Conservation (phyloP, 2,329 filamentous ascomycete genomes). For the Pezicula rhizophila region DNA sequence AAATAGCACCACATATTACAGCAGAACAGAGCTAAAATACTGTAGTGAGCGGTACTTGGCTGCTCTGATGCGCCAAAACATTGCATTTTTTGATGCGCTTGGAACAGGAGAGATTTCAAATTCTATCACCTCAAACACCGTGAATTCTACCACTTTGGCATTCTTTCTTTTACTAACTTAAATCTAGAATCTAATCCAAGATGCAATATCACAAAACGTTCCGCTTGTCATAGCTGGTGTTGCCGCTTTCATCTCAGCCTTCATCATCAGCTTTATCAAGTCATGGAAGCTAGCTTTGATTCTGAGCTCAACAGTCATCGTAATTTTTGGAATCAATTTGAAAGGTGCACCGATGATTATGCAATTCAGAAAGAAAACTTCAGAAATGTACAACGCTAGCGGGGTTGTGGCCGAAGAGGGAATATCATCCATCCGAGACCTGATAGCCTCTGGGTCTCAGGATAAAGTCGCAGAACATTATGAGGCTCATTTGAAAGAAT, state of each 20-base stretch:
- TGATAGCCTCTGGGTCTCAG: constrained; percentile 85
- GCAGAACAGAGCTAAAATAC: too few relatives aligned
- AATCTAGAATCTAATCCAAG: constrained; percentile 63
- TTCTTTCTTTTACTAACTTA: too few relatives aligned
- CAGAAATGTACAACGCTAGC: constrained; percentile 72
- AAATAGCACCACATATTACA: too few relatives aligned
- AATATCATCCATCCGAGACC: constrained; percentile 83
- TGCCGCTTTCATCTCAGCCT: constrained; percentile 77
- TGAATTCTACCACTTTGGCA: too few relatives aligned
- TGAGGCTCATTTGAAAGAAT: constrained; percentile 63
- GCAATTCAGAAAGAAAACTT: constrained; percentile 68
- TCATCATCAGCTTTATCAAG: constrained; percentile 79
- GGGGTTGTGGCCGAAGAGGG: constrained; percentile 89
- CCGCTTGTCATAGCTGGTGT: constrained; percentile 69
- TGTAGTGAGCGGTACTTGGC: constrained; percentile 64
- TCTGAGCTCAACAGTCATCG: constrained; percentile 69
- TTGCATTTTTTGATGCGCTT: constrained; percentile 85
- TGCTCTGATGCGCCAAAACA: constrained; percentile 78
- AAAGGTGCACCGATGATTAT: constrained; percentile 67
- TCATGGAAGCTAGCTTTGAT: constrained; percentile 91
- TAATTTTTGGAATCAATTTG: constrained; percentile 71
- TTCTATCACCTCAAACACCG: constrained; percentile 85
- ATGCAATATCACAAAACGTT: constrained; percentile 85
- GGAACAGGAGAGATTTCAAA: constrained; percentile 88
- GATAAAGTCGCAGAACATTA: constrained; percentile 79